Conservation (phyloP, 2,329 filamentous ascomycete species). For the Verticillium alfalfae region DNA sequence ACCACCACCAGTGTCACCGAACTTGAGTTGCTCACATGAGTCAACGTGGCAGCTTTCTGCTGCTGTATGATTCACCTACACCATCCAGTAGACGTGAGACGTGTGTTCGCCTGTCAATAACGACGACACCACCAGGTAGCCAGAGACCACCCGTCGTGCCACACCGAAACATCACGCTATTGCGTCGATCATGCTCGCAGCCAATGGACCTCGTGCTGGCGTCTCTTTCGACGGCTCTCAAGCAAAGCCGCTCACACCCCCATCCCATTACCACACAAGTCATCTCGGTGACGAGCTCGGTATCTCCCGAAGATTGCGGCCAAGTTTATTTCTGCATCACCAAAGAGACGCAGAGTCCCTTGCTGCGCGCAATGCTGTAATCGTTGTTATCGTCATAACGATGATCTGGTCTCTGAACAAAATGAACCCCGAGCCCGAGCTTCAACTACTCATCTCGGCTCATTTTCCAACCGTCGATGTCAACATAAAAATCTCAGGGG, state of each 20-base stretch:
- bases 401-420: neutral
- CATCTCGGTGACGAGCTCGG: neutral
- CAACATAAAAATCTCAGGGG: neutral
- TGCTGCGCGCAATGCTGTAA: neutral
- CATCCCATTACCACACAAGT: neutral
- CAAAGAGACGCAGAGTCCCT: neutral
- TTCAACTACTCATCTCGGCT: neutral
- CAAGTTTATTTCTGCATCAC: neutral
- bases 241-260: neutral
- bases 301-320: neutral
- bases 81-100: neutral
- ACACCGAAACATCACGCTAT: neutral
- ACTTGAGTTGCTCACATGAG: neutral
- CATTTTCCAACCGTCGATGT: neutral
- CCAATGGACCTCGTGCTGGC: neutral
- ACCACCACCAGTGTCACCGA: neutral
- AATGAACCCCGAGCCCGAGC: neutral
- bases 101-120: neutral
- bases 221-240: neutral
- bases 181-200: neutral
- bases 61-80: neutral
- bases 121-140: neutral
- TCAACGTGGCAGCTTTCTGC: neutral
- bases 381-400: neutral
- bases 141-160: neutral